phyloP scores from a whole-genome alignment of 78 protist species.

The Diacronema lutheri region DNA sequence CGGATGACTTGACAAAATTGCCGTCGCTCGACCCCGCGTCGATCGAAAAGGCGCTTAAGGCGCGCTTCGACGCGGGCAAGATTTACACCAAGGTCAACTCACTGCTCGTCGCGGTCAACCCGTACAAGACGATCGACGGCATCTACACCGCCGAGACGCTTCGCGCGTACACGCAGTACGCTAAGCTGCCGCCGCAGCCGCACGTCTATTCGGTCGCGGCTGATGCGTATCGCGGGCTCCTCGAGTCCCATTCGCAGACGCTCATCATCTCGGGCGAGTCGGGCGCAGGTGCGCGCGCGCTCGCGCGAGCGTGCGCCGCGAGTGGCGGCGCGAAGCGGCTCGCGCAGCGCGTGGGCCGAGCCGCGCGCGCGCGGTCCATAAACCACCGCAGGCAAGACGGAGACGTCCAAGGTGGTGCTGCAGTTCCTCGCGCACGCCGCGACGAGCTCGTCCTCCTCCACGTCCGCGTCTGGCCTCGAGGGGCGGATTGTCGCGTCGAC shows the following conservation, averaged over 20 bases:
- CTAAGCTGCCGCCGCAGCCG: conserved; percentile 24
- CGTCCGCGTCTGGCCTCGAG: background rate
- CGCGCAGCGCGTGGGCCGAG: background rate
- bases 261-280: conserved; percentile 81
- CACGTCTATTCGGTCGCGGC: conserved; percentile 72
- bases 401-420: conserved; percentile 7
- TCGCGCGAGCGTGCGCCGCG: background rate
- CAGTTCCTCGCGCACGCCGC: background rate
- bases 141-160: background rate
- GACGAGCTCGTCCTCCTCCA: background rate
- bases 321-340: too few relatives aligned
- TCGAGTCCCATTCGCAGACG: background rate
- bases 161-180: background rate
- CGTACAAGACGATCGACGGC: background rate
- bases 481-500: background rate
- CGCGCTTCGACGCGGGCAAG: background rate
- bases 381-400: conserved; percentile 37
- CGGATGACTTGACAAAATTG: background rate
- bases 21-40: background rate
- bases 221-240: conserved; percentile 44
- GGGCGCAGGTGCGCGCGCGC: conserved; percentile 72
- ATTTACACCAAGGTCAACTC: background rate
- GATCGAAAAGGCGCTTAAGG: background rate
- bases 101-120: background rate
- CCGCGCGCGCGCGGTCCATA: background rate